Conservation (phyloP, 225 moss, liverwort and hornwort species). For the Sphagnum tenellum region DNA sequence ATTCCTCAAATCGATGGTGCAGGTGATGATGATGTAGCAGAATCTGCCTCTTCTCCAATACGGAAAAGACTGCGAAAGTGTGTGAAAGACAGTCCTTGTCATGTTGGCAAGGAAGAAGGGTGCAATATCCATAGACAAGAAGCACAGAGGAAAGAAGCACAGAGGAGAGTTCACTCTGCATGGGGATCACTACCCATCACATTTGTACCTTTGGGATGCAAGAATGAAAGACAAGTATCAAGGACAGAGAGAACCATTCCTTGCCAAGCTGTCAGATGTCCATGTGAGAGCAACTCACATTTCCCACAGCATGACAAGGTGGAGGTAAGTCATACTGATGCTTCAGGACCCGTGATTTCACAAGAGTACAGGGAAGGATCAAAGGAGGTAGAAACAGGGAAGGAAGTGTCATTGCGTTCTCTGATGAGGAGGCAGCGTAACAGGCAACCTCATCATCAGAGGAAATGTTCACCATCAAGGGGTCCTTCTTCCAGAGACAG, state of each 20-base stretch:
- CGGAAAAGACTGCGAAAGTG: constrained; percentile 33
- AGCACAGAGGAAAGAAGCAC: constrained; percentile 13
- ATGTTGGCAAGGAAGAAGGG: constrained; percentile 21
- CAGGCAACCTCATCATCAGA: constrained; percentile 30
- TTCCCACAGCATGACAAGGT: constrained; percentile 5
- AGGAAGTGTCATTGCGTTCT: constrained; percentile 61
- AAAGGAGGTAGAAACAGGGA: constrained; percentile 12
- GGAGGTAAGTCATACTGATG: not conserved
- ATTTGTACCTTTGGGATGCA: constrained; percentile 19
- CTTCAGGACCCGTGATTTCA: too few relatives aligned
- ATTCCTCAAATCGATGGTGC: constrained; percentile 58
- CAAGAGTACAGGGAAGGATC: constrained; percentile 2
- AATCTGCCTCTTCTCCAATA: constrained; percentile 24
- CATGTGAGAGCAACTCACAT: too few relatives aligned
- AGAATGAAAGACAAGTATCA: constrained; percentile 25
- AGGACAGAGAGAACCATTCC: constrained; percentile 7
- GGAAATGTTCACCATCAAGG: constrained; percentile 36
- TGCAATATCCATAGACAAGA: constrained; percentile 23
- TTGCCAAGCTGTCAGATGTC: too few relatives aligned
- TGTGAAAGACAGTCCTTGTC: constrained; percentile 8
- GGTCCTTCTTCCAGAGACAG: constrained; percentile 37
- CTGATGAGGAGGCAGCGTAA: constrained; percentile 80
- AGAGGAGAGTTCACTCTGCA: constrained; percentile 3
- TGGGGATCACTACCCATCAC: constrained; percentile 42
- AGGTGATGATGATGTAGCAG: constrained; percentile 21